Evolutionary conservation across 2,329 filamentous ascomycete genomes (phyloP), one percentile per base, ranked within the genome.

Genomic region (Ophiosphaerella korrae): DNA sequence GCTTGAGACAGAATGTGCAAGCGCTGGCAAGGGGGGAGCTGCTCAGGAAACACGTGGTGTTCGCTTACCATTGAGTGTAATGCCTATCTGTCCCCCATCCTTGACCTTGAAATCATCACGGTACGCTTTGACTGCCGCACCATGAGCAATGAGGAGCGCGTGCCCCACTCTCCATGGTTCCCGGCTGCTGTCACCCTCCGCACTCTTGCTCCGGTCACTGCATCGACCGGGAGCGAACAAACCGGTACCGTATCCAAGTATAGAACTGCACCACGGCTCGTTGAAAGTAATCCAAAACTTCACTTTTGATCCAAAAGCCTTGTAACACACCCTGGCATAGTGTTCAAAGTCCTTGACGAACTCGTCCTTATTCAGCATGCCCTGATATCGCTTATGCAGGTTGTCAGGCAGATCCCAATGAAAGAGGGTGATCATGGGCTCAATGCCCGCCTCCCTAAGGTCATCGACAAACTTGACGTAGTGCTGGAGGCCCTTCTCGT

Each of bases 231-330:
- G 91, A 9, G 91, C 91, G 69, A 92, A 92, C 55, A 85, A 78
- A 24, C 91, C 91, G 36, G 83, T 84, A 68, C 82, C 88, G 75
- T 93, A 94, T 32, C 90, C 90, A 36, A 94, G 81, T 54, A 94
- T 87, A 45, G 88, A 85, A 57, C 85, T 89, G 76, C 90, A 95
- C 86, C 89, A 94, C 3, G 91, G 91, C 78, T 96, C 90, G 72
- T 94, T 94, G 77, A 93, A 91, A 23, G 90, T 94, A 73, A 92
- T 90, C 91, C 91, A 96, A 75, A 90, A 82, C 78, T 91, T 90
- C 66, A 92, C 90, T 73, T 87, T 88, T 46, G 86, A 83, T 42
- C 82, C 82, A 49, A 95, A 80, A 1, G 86, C 84, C 69, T 87
- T 81, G 77, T 92, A 95, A 64, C 90, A 80, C 40, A 90, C 79